Base-by-base conservation (phyloP, 352 stramenopile species). In the Globisporangium cylindrosporum region DNA sequence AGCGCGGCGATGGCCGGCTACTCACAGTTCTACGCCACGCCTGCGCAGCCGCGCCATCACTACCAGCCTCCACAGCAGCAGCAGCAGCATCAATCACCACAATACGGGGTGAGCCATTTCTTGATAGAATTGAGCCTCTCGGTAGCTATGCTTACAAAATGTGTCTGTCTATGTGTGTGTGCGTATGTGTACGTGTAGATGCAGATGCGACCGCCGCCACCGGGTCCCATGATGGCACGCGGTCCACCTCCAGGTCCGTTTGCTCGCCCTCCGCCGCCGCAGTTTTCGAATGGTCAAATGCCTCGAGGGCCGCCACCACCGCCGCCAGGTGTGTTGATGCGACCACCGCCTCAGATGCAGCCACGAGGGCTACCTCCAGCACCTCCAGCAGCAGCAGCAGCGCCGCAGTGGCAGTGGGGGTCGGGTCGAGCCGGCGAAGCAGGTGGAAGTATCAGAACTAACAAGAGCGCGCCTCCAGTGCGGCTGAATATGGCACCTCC, bases 341-440 rank as follows among this genome's bases (percentile, higher is more conserved):
- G 53, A 1, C 63, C 49, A 14, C 73, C 46, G 22, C 43, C 25
- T 20, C 72, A 67, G n/a, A 67, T 65, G 25, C 66, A 71, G 38
- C 22, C 64, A n/a, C 43, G 58, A 38, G 43, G 48, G 0, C 43
- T 14, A 38, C 22, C 57, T 10, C 9, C 29, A 49, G 32, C 46
- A 18, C 51, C 7, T 32, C 29, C 29, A 32, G 41, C 41, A 46
- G 25, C 48, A 22, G 48, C 48, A 46, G 58, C 72, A 49, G 25
- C 76, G 54, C 66, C 73, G 14, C 77, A 86, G 59, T 94, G 88
- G 88, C 84, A 92, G 41, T 94, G 88, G 86, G 78, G 78, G 12
- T 91, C 77, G 25, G 84, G 82, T 25, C 69, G 57, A 38, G 14
- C 43, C 3, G 41, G 27, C 18, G 61, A 68, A 24, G n/a, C 36